Conservation (phyloP, 176 grass and related monocot species). For the Leersia perrieri region DNA sequence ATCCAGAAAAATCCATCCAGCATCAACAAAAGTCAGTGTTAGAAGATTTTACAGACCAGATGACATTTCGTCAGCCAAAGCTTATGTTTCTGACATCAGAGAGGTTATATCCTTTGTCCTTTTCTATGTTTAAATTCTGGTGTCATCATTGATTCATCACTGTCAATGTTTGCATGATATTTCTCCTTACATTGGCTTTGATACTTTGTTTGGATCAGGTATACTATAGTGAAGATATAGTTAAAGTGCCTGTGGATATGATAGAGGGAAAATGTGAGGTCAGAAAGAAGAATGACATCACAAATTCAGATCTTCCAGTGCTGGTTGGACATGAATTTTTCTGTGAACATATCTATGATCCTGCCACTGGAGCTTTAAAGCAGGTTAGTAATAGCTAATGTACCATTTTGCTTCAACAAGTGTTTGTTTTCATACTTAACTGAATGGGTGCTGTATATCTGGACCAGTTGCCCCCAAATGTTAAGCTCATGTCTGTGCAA, state of each 20-base stretch:
- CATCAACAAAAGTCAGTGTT: conserved; percentile 67
- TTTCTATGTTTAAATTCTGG: conserved; percentile 25
- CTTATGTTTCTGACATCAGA: conserved; percentile 92
- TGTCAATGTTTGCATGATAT: conserved; percentile 16
- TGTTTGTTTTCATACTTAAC: conserved; percentile 22
- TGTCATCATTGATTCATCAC: background rate
- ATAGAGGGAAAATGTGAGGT: conserved; percentile 96
- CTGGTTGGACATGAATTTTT: conserved; percentile 89
- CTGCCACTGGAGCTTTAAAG: conserved; percentile 82
- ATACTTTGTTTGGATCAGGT: conserved; percentile 61
- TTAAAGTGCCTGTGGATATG: conserved; percentile 70
- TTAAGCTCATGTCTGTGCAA: conserved; percentile 50
- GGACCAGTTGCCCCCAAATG: conserved; percentile 68
- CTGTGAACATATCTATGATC: conserved; percentile 89
- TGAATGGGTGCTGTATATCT: conserved; percentile 38
- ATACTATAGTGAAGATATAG: conserved; percentile 90
- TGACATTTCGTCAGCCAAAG: conserved; percentile 81
- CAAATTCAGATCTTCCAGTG: conserved; percentile 64
- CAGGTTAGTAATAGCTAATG: conserved; percentile 55
- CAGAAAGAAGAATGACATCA: conserved; percentile 68
- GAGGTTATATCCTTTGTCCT: conserved; percentile 54
- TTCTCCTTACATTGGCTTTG: conserved; percentile 12
- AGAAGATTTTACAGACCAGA: conserved; percentile 97
- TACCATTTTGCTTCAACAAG: conserved; percentile 25
- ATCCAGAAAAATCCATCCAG: conserved; percentile 55